Base-by-base conservation (phyloP, 139 green algal genomes). In the Dunaliella primolecta region DNA sequence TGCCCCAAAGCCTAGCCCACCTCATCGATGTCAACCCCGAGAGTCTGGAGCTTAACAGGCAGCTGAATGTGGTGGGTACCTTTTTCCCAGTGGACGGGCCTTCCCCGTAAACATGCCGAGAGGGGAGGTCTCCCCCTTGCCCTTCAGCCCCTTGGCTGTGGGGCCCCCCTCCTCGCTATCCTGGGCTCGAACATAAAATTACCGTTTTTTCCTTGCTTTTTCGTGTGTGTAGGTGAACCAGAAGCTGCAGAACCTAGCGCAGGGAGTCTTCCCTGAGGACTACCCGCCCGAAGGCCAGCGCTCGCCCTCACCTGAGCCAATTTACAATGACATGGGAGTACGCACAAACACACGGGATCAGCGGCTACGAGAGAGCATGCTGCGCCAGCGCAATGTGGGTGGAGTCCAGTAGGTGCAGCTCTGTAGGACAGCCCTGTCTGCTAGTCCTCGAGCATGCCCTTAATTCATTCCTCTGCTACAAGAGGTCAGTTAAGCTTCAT, bases 291-390 rank as follows among this genome's bases (percentile, higher is more conserved):
- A 95, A 77, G 85, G 87, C 30, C 91, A 95, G 87, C 92, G 96
- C 21, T 97, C 92, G 1, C 96, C 96, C 25, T 96, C 92, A 24
- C 96, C 96, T 1, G 90, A 94, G 78, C 96, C 96, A 0, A 83
- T 95, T 27, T 98, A 98, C 85, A 94, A 98, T 80, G 90, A 91
- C 2, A 85, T 84, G 27, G 96, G 96, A 38, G 81, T 94, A 1
- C 87, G 95, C 1, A 86, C 89, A 7, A 98, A 98, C 91, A 98
- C 95, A 24, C 85, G 95, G 23, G 95, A 98, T 82, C 86, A 95
- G 36, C 86, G 96, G 3, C 57, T 90, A 32, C 92, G 89, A 80
- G 96, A 98, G 30, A 96, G 94, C 89, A 85, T 98, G 32, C 83
- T 87, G 33, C 81, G 93, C 23, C 34, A 93, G 86, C 91, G 95